Percentiles rank a stretch among this genome's conserved stretches.
Conservation (phyloP, 352 stramenopile genomes). For the Globisporangium viniferum region DNA sequence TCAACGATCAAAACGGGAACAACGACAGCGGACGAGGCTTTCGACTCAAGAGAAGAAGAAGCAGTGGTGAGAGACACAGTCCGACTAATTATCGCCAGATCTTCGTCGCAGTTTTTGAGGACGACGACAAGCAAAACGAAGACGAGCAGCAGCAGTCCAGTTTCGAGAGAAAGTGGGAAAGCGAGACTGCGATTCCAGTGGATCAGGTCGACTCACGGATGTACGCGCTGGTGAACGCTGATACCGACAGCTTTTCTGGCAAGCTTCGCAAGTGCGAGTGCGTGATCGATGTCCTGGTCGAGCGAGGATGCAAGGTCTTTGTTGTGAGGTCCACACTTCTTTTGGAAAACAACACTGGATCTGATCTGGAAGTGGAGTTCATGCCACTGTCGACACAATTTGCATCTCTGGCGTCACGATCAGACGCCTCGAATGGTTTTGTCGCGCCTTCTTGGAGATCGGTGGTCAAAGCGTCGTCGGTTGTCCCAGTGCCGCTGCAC, state of each 20-base stretch:
- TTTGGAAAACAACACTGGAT: constrained; percentile 81
- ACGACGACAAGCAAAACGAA: constrained; percentile 43
- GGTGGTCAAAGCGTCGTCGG: constrained; percentile 51
- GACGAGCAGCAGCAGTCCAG: constrained; percentile 20
- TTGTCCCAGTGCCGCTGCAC: constrained; percentile 69
- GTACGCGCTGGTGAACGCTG: constrained; percentile 71
- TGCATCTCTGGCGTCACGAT: constrained; percentile 31
- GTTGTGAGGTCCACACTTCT: constrained; percentile 78
- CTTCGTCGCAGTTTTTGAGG: constrained; percentile 58
- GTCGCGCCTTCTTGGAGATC: constrained; percentile 67
- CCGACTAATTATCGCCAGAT: constrained; percentile 40
- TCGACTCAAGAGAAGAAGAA: constrained; percentile 5
- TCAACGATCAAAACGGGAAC: constrained; percentile 3
- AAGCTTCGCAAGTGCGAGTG: constrained; percentile 79
- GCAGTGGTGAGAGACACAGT: constrained; percentile 20
- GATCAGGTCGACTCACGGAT: constrained; percentile 83
- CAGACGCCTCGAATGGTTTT: constrained; percentile 29
- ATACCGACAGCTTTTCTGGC: constrained; percentile 39
- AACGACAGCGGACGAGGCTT: constrained; percentile 1
- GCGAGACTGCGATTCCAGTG: constrained; percentile 71
- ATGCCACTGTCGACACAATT: constrained; percentile 49
- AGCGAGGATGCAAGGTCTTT: constrained; percentile 87
- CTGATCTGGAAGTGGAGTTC: constrained; percentile 84
- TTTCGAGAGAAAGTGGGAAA: constrained; percentile 54
- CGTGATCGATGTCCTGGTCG: constrained; percentile 81